Base-by-base conservation (phyloP, 306 rosid species). In the Argentina anserina region DNA sequence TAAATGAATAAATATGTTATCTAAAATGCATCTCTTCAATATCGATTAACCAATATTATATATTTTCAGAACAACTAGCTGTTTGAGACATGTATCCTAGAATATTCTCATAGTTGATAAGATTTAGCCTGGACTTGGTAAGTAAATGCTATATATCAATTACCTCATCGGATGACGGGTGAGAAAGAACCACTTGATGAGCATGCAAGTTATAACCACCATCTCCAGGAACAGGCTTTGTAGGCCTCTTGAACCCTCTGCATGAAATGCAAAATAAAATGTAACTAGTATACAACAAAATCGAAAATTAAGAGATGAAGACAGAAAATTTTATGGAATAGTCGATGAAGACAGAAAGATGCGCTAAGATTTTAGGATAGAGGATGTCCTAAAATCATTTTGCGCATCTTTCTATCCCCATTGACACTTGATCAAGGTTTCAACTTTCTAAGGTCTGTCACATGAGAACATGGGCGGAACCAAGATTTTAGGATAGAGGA, bases 171-270 rank as follows among this genome's bases (percentile, higher is more conserved):
- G 92, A 86, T 74, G 78, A 71, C 41, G 96, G 97, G 71, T 91
- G 98, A 65, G 86, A 75, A 59, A 94, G 86, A 66, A 66, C 67
- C 82, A 89, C 75, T 50, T 74, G 85, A 82, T 90, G 89, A 12
- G 97, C 99, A 58, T 94, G 99, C 85, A 94, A 76, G 78, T 70
- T 45, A 80, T 90, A 91, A 67, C 99, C 96, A 85, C 91, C 87
- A 78, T 94, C 97, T 70, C 99, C 99, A 29, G 99, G 98, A 80
- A 91, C 92, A 53, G 98, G 88, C 64, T 82, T 87, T n/a, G 62
- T 29, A 31, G 97, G 96, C 71, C 86, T 87, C 49, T 52, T 77
- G 84, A 91, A 94, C n/a, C 96, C 97, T 73, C 97, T 94, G 59
- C 70, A 78, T 45, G 52, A 26, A 53, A 52, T 26, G 65, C 20